Conservation (phyloP, 345 rosid genomes). For the Salix exigua region DNA sequence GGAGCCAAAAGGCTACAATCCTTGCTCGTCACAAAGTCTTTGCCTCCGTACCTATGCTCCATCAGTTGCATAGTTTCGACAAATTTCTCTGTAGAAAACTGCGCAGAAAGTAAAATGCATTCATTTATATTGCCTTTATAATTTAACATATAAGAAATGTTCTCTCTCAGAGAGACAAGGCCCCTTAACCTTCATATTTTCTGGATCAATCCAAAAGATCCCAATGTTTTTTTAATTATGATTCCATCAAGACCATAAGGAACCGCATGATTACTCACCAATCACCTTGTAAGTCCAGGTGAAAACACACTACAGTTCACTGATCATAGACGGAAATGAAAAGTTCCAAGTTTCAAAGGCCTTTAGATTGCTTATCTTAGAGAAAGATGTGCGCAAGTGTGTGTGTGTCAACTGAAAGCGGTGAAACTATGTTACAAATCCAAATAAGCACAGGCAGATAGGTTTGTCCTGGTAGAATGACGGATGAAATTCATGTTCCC, state of each 20-base stretch:
- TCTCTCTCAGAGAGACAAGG: not conserved
- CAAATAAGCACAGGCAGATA: not conserved
- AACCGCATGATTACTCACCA: not conserved
- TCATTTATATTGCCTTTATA: not conserved
- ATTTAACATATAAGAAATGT: not conserved
- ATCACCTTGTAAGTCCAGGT: not conserved
- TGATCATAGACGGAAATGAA: not conserved
- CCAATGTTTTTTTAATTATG: not conserved
- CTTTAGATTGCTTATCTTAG: not conserved
- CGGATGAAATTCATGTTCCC: not conserved
- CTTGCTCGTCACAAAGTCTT: constrained; percentile 89
- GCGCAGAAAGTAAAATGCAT: constrained; percentile 19
- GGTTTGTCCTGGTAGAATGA: not conserved
- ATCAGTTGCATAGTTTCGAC: constrained; percentile 80
- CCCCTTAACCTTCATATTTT: not conserved
- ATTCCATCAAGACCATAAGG: not conserved
- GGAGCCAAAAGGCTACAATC: constrained; percentile 80
- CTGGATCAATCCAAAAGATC: not conserved
- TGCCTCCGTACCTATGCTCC: constrained; percentile 98
- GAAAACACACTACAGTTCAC: not conserved
- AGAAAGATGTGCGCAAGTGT: not conserved
- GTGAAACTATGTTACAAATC: not conserved
- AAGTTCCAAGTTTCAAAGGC: not conserved
- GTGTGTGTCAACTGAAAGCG: not conserved
- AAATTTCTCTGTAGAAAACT: constrained; percentile 82